Conservation (phyloP, 2,329 filamentous ascomycete species). For the Neonectria sp. region DNA sequence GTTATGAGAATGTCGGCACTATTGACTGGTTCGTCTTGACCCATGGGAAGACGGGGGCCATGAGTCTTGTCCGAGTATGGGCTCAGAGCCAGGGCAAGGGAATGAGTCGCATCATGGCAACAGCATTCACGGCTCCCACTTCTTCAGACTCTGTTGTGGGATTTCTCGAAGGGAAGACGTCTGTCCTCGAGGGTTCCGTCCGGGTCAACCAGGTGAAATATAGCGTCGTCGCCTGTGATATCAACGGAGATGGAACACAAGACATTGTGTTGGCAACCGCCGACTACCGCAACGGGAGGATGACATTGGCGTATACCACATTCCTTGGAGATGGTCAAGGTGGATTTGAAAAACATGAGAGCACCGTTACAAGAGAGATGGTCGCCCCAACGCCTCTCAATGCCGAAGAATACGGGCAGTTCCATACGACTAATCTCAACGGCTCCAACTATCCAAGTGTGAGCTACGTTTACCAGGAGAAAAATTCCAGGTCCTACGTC, state of each 20-base stretch:
- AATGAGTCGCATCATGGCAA: slow-evolving; percentile 3
- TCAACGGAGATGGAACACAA: slow-evolving; percentile 15
- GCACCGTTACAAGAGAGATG: neutral
- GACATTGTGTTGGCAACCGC: slow-evolving; percentile 13
- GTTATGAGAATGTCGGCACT: neutral
- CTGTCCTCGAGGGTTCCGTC: slow-evolving; percentile 2
- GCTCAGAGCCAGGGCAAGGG: neutral
- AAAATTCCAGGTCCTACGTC: neutral
- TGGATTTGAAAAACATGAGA: slow-evolving; percentile 3
- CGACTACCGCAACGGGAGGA: neutral
- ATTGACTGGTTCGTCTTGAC: slow-evolving; percentile 14
- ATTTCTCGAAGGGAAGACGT: neutral
- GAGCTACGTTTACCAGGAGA: slow-evolving; percentile 13
- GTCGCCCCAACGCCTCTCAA: neutral
- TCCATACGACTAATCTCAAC: slow-evolving; percentile 9
- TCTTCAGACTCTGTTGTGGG: neutral
- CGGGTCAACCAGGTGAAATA: slow-evolving; percentile 1
- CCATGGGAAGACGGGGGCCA: neutral
- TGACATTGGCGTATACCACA: neutral
- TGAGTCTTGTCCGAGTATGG: slow-evolving; percentile 11
- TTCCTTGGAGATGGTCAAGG: slow-evolving; percentile 15
- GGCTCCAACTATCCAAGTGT: slow-evolving; percentile 4
- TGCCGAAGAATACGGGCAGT: neutral
- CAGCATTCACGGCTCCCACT: slow-evolving; percentile 1
- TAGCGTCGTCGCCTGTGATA: slow-evolving; percentile 12